Evolutionary conservation across 495 filamentous ascomycete genomes (phyloP), one percentile per base, ranked within the genome.

Genomic region (Aspergillus egyptiacus): DNA sequence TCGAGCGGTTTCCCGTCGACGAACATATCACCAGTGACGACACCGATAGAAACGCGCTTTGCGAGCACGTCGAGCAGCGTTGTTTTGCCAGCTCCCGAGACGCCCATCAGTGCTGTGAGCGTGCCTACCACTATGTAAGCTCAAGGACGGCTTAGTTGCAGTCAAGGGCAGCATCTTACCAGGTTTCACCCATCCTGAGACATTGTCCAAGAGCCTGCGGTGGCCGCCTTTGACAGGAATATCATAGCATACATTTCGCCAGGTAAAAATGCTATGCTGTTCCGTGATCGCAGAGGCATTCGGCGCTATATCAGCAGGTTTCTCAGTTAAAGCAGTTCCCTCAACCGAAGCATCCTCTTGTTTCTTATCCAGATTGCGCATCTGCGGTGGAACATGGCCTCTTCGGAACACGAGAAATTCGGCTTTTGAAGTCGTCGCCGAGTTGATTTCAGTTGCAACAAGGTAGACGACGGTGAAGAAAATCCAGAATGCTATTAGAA

Each of bases 161-260:
- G 5, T 8, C 4, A 27, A 27, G 5, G 8, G 24, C 24, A 5
- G 24, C 24, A 27, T 27, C 24, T 27, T 8, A 27, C 24, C 28
- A 1, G 85, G 85, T 47, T 77, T 77, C 2, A 87, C 80, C 67
- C 76, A 86, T 15, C 85, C 85, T 30, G 75, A 71, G 13, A 87
- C 79, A 53, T 83, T 67, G 20, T 82, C 69, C 5, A 88, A 66
- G 13, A 88, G 66, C 24, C 74, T 72, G 17, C 78, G 71, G 38
- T 81, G 65, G 2, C 76, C 77, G 28, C 72, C 76, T 45, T 83
- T 73, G 54, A 78, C 72, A 3, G 77, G 77, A 27, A 88, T 83
- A 42, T 78, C 78, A 50, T 89, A 91, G 60, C 78, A 82, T 8
- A 94, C 75, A 52, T 85, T 74, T 53, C 83, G 76, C 85, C 84